Conservation (phyloP, 2,329 filamentous ascomycete species). For the Neodidymelliopsis sp. region DNA sequence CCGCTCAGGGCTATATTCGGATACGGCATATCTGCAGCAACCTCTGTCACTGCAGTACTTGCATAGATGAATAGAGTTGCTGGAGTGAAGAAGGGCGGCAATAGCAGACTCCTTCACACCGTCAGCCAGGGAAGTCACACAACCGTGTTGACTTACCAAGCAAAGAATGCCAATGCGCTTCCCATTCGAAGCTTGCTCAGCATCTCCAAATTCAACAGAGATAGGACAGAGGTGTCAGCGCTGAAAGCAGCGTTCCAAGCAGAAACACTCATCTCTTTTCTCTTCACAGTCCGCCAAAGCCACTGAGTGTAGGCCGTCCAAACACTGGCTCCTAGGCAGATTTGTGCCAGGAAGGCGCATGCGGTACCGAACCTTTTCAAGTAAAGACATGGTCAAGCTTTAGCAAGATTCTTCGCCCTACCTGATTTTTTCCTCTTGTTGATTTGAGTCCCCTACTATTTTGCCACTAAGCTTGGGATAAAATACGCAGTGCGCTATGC, state of each 20-base stretch:
- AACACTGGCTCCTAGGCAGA: conserved; percentile 14
- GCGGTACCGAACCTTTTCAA: conserved; percentile 22
- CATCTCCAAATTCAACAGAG: conserved; percentile 21
- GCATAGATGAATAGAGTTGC: conserved; percentile 22
- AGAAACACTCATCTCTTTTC: conserved; percentile 19
- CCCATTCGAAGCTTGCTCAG: conserved; percentile 19
- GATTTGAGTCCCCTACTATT: conserved; percentile 18
- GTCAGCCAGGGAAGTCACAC: not conserved
- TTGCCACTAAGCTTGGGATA: conserved; percentile 15
- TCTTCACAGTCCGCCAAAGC: conserved; percentile 25
- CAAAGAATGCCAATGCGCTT: conserved; percentile 19
- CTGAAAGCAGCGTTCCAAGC: conserved; percentile 20
- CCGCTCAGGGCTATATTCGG: conserved; percentile 16
- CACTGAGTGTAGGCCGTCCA: conserved; percentile 25
- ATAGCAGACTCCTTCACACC: conserved; percentile 15
- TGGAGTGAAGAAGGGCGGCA: conserved; percentile 25
- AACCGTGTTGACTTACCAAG: conserved; percentile 12
- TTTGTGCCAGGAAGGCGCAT: conserved; percentile 24
- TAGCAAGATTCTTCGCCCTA: too few species aligned
- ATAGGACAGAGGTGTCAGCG: conserved; percentile 19
- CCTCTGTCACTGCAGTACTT: conserved; percentile 6
- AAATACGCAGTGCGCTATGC: conserved; percentile 24
- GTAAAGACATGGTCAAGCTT: too few species aligned
- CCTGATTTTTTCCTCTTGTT: conserved; percentile 23
- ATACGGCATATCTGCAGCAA: conserved; percentile 15